Evolutionary conservation across 2,329 filamentous ascomycete species (phyloP).

Genomic region (Neofusicoccum cordaticola): DNA sequence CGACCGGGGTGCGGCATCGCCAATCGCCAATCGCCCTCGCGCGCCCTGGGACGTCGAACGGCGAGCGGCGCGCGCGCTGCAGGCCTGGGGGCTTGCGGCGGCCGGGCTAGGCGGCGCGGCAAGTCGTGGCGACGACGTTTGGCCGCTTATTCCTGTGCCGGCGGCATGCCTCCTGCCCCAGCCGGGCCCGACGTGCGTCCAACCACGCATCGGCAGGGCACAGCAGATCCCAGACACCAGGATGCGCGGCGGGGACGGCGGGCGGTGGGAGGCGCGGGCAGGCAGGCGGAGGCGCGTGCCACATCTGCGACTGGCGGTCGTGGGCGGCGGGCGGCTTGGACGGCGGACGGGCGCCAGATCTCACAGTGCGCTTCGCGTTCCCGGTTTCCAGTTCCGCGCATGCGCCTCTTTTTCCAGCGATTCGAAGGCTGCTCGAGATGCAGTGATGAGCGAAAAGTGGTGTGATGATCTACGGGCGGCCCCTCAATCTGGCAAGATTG

Average conservation of each 20-base stretch:
- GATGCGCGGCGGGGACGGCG: not conserved
- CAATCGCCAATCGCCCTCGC: constrained; percentile 5
- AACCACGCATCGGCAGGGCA: not conserved
- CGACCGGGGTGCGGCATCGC: not conserved
- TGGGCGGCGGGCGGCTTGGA: not conserved
- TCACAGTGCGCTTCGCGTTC: not conserved
- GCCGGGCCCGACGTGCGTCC: not conserved
- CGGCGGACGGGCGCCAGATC: constrained; percentile 3
- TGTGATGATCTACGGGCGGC: constrained; percentile 12
- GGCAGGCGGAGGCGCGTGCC: constrained; percentile 4
- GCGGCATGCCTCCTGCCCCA: not conserved
- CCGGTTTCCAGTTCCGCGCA: constrained; percentile 12
- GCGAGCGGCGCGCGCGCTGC: not conserved
- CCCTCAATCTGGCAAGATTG: constrained; percentile 16
- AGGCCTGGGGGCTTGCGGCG: not conserved
- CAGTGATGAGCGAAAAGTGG: constrained; percentile 13
- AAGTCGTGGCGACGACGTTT: not conserved
- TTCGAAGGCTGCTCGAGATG: constrained; percentile 4
- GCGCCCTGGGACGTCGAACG: not conserved
- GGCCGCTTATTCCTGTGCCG: not conserved
- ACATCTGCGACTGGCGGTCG: not conserved
- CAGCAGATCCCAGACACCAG: constrained; percentile 2
- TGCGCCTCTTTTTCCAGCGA: constrained; percentile 14
- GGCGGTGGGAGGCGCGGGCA: not conserved
- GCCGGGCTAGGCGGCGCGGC: not conserved